Base-by-base conservation (phyloP, 768 basidiomycete genomes). In the Holtermanniella nyarrowii region DNA sequence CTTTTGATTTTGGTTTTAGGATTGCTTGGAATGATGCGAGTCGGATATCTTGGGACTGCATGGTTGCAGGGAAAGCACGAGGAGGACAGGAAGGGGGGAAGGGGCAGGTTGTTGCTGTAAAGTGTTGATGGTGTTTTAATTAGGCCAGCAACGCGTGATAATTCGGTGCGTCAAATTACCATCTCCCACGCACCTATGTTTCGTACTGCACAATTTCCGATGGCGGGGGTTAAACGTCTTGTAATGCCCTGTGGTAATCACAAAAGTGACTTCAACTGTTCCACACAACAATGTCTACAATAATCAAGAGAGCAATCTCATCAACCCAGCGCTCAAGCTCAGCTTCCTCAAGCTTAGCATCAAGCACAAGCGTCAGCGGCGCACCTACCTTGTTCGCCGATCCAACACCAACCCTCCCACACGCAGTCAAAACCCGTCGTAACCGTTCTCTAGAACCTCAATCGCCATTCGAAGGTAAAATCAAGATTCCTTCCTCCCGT, bases 11-110 rank as follows among this genome's bases (percentile, higher is more conserved):
- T 74, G 63, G 65, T 78, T 82, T 50, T n/a, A 44, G 77, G 59
- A 78, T 80, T 0, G 80, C 62, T 72, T 82, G 59, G 67, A 87
- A 89, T 0, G 87, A 86, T 41, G 79, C 78, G 54, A 86, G 69
- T 18, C 87, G 80, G 46, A 74, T 57, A 73, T 63, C 79, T 72
- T 42, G 79, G 72, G 48, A 74, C 46, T 61, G 56, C 66, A 68
- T 65, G 18, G 21, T 54, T 42, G 48, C 11, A 16, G 31, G 10
- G n/a, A n/a, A n/a, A n/a, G n/a, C n/a, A n/a, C n/a, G n/a, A n/a
- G n/a, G n/a, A n/a, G n/a, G n/a, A n/a, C n/a, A n/a, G n/a, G n/a
- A n/a, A n/a, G n/a, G n/a, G n/a, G n/a, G n/a, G n/a, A n/a, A n/a
- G n/a, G n/a, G n/a, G n/a, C n/a, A n/a, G n/a, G n/a, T n/a, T n/a